Base-by-base conservation (phyloP, 192 early-diverging fungal species). In the Coemansia biformis region DNA sequence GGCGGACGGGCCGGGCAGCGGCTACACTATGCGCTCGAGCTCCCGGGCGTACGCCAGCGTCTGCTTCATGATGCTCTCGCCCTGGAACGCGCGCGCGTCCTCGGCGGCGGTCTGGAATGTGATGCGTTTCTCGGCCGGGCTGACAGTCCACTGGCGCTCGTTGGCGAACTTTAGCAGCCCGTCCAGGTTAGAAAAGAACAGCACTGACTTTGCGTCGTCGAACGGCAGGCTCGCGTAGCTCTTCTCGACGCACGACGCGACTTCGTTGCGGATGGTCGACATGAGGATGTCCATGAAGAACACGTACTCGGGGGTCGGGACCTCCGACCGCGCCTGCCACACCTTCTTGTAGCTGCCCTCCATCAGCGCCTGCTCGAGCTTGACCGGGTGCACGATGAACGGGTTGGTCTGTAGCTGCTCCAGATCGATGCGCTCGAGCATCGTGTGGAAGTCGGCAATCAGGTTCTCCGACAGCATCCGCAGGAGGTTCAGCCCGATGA, bases 371-470 rank as follows among this genome's bases (percentile, higher is more conserved):
- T 96, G 95, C 71, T 98, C 95, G 45, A 98, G 77, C 67, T 90
- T 81, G 38, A 98, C 77, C 2, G 95, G 89, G 57, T 95, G 91
- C 46, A 87, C 85, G 61, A 98, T 92, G 47, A 83, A 91, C 26
- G 83, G 61, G 66, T 92, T 95, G 50, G 61, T 75, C 34, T 81
- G 77, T 13, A 95, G 66, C 62, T 90, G 86, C 23, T 86, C 79
- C 14, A 85, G 79, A 39, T 90, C 89, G 49, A 98, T 89, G 46
- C 79, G 79, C 49, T 98, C 96, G 26, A 98, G 78, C 54, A 92
- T 84, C n/a, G 91, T 92, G 70, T 98, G 96, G 69, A 98, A 98
- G 57, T 98, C 96, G n/a, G 93, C 86, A 51, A 98, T 84, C 19
- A 88, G 78, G 79, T 92, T 92, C 66, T 98, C 91, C 18, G 92